phyloP scores from a whole-genome alignment of 2,329 filamentous ascomycete genomes.

The Exophiala oligosperma region DNA sequence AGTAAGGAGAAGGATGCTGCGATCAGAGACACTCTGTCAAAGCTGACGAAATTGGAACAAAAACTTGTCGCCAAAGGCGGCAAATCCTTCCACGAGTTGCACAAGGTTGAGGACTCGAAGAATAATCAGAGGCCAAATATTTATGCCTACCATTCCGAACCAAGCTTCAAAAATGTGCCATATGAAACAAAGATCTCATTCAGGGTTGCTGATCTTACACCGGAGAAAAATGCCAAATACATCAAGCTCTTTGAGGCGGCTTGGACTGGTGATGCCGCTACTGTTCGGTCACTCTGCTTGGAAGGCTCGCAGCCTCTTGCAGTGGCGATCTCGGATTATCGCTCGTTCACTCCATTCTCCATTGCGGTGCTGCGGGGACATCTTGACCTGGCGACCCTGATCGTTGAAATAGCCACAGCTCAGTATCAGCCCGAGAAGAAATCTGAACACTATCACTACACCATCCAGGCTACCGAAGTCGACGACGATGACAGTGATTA shows the following conservation, averaged over 20 bases:
- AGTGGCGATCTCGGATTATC: slow-evolving; percentile 59
- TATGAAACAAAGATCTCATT: slow-evolving; percentile 58
- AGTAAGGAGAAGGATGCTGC: slow-evolving; percentile 56
- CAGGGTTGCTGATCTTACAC: slow-evolving; percentile 49
- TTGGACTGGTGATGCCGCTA: slow-evolving; percentile 68
- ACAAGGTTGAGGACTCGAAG: slow-evolving; percentile 49
- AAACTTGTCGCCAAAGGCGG: slow-evolving; percentile 59
- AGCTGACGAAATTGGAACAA: slow-evolving; percentile 58
- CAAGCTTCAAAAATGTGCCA: slow-evolving; percentile 28
- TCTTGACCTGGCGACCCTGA: slow-evolving; percentile 60
- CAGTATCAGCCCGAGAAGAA: slow-evolving; percentile 65
- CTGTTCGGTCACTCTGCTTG: slow-evolving; percentile 65
- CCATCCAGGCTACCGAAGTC: slow-evolving; percentile 26
- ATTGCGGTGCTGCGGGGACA: slow-evolving; percentile 69
- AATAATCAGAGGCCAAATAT: no score
- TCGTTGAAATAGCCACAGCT: slow-evolving; percentile 69
- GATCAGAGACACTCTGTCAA: slow-evolving; percentile 51
- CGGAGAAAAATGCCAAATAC: slow-evolving; percentile 59
- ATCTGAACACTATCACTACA: slow-evolving; percentile 49
- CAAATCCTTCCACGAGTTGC: slow-evolving; percentile 66
- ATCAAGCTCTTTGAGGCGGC: slow-evolving; percentile 62
- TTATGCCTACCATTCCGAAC: background rate
- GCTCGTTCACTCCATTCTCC: slow-evolving; percentile 61
- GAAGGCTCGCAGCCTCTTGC: slow-evolving; percentile 64
- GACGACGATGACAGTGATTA: slow-evolving; percentile 39